Base-by-base conservation (phyloP, 2,329 filamentous ascomycete species). In the Aureobasidium sp. region DNA sequence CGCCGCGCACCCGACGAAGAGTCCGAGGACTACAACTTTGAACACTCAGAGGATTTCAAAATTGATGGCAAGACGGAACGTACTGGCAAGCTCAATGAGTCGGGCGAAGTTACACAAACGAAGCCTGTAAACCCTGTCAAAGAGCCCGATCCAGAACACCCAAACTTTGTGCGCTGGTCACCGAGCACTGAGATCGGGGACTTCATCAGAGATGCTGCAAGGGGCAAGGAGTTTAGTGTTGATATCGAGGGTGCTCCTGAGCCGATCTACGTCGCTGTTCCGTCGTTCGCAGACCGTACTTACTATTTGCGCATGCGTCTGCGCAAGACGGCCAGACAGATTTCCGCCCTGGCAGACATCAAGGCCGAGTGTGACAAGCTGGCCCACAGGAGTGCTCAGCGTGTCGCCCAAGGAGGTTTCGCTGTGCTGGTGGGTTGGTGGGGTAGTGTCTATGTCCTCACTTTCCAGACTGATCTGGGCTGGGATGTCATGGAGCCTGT, bases 401-500 rank as follows among this genome's bases (percentile, higher is more conserved):
- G 88, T 5, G 80, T 96, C 3, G 92, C 91, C 1, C 84, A 92
- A 69, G 87, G 85, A 32, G 92, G 92, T 0, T 93, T 96, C 68
- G 87, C 79, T 0, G 79, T 86, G 1, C 77, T 97, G 37, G 76
- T 87, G 0, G 81, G 80, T 3, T 97, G 91, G 89, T 96, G 90
- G 90, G 88, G 82, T 32, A 77, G 86, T 1, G 91, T 96, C 20
- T 96, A 94, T 72, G 77, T 79, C 60, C 71, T 86, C 44, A 86
- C 84, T 1, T 87, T 87, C 67, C 76, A 80, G 66, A 96, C 91
- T 0, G 85, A 91, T 46, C 80, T 89, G 64, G 91, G 91, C 5
- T 96, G 91, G 91, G 91, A 96, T 69, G 83, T 91, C 7, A 91
- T 96, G 80, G 91, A 96, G 75, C 91, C 91, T 0, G 85, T 96